These are phyloP conservation scores for Saksenaea vasiformis DNA, from an alignment of 371 early-diverging fungal species.

Conservation along the genomic window DNA sequence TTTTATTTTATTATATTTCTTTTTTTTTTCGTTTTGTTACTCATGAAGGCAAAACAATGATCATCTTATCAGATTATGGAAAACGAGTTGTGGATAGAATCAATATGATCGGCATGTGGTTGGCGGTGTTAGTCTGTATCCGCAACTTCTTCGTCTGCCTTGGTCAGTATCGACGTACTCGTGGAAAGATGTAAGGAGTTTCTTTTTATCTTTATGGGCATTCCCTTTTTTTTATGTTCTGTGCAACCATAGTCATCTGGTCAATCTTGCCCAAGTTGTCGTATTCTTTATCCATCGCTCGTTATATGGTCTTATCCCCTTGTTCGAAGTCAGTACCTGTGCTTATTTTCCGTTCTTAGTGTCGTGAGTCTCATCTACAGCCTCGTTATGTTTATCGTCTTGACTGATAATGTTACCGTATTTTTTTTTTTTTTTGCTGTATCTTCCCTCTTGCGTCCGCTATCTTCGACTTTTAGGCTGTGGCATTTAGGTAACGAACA, in stretches of 20 bases:
- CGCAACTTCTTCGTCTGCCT: constrained; percentile 43
- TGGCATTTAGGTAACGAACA: constrained; percentile 1
- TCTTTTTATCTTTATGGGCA: not conserved
- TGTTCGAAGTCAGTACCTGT: constrained; percentile 47
- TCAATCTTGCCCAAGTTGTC: constrained; percentile 43
- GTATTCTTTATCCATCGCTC: constrained; percentile 36
- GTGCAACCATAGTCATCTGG: constrained; percentile 32
- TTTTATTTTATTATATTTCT: not conserved
- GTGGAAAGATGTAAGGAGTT: constrained; percentile 42
- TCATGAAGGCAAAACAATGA: constrained; percentile 17
- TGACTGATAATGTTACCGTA: constrained; percentile 5
- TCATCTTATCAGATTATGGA: constrained; percentile 34
- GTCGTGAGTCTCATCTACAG: constrained; percentile 33
- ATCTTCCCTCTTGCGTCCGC: not conserved
- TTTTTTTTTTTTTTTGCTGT: constrained; percentile 8
- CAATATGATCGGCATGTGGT: constrained; percentile 49
- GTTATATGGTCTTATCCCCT: constrained; percentile 42
- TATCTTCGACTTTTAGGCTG: not conserved
- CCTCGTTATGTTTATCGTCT: not conserved
- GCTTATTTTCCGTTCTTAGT: constrained; percentile 47
- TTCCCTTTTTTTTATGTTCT: not conserved
- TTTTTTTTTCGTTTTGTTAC: constrained; percentile 2
- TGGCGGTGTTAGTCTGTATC: constrained; percentile 35
- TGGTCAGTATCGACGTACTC: constrained; percentile 42
- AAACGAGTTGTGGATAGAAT: constrained; percentile 44